A percentile compares a stretch with the other conserved stretches of the same genome.
These are phyloP conservation scores for Exophiala phaeomuriformis DNA, from an alignment of 2,329 filamentous ascomycete species.

Conservation along the genomic window DNA sequence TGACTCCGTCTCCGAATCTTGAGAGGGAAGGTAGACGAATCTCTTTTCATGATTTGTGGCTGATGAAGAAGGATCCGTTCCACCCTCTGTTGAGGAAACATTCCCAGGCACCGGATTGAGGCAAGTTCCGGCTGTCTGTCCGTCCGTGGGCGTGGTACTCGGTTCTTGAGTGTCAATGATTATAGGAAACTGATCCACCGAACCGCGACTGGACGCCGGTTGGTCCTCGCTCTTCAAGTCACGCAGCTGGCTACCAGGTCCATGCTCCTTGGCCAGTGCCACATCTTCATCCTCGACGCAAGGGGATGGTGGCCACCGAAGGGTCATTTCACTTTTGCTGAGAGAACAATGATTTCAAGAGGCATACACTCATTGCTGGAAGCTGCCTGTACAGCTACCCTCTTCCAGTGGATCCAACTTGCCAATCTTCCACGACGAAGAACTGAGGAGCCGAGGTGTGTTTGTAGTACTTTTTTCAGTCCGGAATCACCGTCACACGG, in stretches of 20 bases:
- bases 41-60: constrained; percentile 17
- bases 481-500: background rate
- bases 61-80: background rate
- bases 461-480: background rate
- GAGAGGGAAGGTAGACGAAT: constrained; percentile 15
- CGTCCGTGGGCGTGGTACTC: background rate
- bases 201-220: constrained; percentile 31
- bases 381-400: background rate
- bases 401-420: background rate
- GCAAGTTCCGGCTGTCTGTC: background rate
- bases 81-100: background rate
- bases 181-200: constrained; percentile 41
- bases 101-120: constrained; percentile 2
- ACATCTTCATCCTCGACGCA: constrained; percentile 41
- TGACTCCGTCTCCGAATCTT: constrained; percentile 4
- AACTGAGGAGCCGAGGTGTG: background rate
- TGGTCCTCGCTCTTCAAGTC: constrained; percentile 25
- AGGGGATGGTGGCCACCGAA: constrained; percentile 37
- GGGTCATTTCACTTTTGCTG: constrained; percentile 18
- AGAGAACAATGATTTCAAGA: constrained; percentile 3
- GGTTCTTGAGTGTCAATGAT: constrained; percentile 32
- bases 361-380: constrained; percentile 16
- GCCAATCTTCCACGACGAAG: background rate
- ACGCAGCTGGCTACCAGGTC: constrained; percentile 29
- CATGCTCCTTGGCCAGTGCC: constrained; percentile 36